Percentiles rank a stretch among this genome's conserved stretches.
Conservation (phyloP, 106 monocot species). For the Allium fistulosum region DNA sequence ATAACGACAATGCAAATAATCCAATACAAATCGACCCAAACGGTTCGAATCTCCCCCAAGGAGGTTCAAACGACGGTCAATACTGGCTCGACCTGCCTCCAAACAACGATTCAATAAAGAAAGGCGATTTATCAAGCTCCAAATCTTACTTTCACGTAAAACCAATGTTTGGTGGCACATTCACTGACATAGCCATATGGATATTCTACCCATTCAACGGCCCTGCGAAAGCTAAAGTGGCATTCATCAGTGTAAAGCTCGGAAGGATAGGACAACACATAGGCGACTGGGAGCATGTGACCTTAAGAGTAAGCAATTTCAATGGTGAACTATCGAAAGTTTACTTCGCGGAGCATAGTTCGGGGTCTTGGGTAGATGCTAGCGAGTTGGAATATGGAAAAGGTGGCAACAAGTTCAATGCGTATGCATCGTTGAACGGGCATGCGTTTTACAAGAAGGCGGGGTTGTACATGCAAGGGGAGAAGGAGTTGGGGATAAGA, state of each 20-base stretch:
- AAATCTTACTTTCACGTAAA: slow-evolving; percentile 61
- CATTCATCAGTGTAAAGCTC: slow-evolving; percentile 21
- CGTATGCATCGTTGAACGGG: slow-evolving; percentile 55
- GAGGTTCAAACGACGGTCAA: slow-evolving; percentile 50
- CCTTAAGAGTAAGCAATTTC: slow-evolving; percentile 69
- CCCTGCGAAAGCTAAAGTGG: slow-evolving; percentile 41
- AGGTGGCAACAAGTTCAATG: slow-evolving; percentile 37
- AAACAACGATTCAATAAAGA: slow-evolving; percentile 27
- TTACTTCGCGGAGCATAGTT: slow-evolving; percentile 69
- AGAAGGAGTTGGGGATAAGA: slow-evolving; percentile 23
- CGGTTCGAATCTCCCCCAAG: slow-evolving; percentile 72
- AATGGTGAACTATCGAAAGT: slow-evolving; percentile 48
- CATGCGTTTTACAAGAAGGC: slow-evolving; percentile 59
- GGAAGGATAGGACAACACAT: slow-evolving; percentile 78
- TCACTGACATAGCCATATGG: slow-evolving; percentile 74
- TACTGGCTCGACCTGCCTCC: slow-evolving; percentile 81
- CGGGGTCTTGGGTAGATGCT: slow-evolving; percentile 62
- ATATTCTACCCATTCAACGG: slow-evolving; percentile 93
- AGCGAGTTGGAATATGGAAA: slow-evolving; percentile 30
- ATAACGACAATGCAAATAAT: slow-evolving; percentile 16
- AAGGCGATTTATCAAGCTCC: slow-evolving; percentile 42
- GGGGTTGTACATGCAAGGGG: slow-evolving; percentile 61
- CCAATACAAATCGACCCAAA: slow-evolving; percentile 15
- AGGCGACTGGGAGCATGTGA: slow-evolving; percentile 94
- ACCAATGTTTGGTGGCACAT: slow-evolving; percentile 56